Percentiles rank a stretch among this genome's conserved stretches.
These are phyloP conservation scores for Clonostachys rosea DNA, from an alignment of 2,329 filamentous ascomycete genomes.

Conservation along the genomic window DNA sequence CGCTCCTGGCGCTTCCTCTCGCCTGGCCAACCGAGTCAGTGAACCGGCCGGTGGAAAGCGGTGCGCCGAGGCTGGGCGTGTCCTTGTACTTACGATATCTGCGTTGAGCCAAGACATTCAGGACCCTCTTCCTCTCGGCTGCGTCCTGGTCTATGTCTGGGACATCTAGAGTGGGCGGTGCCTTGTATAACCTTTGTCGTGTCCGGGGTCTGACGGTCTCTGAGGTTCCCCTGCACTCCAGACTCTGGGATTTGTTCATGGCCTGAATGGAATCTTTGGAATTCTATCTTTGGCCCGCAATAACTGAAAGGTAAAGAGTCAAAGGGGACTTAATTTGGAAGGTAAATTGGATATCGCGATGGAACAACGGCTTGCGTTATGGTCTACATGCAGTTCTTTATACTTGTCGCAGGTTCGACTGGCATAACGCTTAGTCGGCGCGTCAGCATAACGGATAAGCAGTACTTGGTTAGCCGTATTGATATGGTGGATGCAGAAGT, in stretches of 20 bases:
- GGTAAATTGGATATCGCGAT: no score
- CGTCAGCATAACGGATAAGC: conserved; percentile 20
- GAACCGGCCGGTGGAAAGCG: not conserved
- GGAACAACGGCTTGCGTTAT: not conserved
- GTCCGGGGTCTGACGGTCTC: conserved; percentile 15
- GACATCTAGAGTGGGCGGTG: conserved; percentile 31
- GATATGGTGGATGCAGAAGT: no score
- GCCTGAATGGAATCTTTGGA: no score
- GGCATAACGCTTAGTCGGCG: conserved; percentile 1
- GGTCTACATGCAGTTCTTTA: not conserved
- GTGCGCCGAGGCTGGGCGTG: not conserved
- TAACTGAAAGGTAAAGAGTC: no score
- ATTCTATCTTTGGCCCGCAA: no score
- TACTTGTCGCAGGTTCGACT: not conserved
- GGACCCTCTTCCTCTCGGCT: conserved; percentile 44
- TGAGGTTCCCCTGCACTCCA: no score
- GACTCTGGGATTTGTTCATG: no score
- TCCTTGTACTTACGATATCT: conserved; percentile 35
- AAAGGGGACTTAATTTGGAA: no score
- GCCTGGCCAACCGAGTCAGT: conserved; percentile 9
- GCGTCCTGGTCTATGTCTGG: conserved; percentile 46
- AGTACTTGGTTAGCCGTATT: conserved; percentile 3
- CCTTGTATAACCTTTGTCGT: conserved; percentile 33
- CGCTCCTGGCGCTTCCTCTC: conserved; percentile 23
- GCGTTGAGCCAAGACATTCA: conserved; percentile 50